Evolutionary conservation across 2,329 filamentous ascomycete species (phyloP).

Genomic region (Xylariaceae sp.): DNA sequence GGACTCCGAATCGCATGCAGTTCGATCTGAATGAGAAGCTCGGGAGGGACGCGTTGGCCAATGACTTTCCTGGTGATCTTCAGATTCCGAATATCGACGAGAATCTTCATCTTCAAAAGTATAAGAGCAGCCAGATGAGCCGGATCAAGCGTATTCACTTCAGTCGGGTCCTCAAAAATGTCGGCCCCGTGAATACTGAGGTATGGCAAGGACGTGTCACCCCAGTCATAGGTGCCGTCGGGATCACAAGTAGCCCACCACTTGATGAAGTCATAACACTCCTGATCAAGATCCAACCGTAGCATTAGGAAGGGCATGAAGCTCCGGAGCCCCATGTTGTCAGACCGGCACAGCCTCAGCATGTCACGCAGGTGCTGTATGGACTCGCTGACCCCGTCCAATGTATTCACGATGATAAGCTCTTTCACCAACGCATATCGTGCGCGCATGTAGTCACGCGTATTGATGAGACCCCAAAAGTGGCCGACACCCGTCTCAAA

Average conservation of each 20-base stretch:
- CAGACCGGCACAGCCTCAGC: constrained; percentile 39
- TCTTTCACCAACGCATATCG: constrained; percentile 32
- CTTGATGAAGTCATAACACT: constrained; percentile 43
- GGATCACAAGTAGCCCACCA: constrained; percentile 29
- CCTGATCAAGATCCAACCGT: constrained; percentile 45
- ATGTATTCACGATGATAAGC: constrained; percentile 32
- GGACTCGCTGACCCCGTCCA: constrained; percentile 34
- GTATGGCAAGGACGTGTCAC: constrained; percentile 29
- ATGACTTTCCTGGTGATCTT: constrained; percentile 22
- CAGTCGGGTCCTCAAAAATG: constrained; percentile 18
- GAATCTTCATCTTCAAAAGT: constrained; percentile 28
- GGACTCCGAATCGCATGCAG: constrained; percentile 23
- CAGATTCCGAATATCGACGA: constrained; percentile 28
- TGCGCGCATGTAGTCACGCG: constrained; percentile 42
- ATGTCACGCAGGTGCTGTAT: constrained; percentile 40
- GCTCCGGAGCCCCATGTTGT: constrained; percentile 41
- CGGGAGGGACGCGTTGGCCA: constrained; percentile 16
- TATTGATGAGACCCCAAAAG: constrained; percentile 40
- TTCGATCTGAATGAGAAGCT: constrained; percentile 23
- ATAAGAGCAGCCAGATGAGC: constrained; percentile 16
- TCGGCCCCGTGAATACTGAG: constrained; percentile 23
- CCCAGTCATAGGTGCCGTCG: constrained; percentile 33
- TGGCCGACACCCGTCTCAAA: constrained; percentile 37
- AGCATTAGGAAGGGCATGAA: constrained; percentile 40
- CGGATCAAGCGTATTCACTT: constrained; percentile 7